Base-by-base conservation (phyloP, 2,329 filamentous ascomycete species). In the Aspergillus quadricinctus region DNA sequence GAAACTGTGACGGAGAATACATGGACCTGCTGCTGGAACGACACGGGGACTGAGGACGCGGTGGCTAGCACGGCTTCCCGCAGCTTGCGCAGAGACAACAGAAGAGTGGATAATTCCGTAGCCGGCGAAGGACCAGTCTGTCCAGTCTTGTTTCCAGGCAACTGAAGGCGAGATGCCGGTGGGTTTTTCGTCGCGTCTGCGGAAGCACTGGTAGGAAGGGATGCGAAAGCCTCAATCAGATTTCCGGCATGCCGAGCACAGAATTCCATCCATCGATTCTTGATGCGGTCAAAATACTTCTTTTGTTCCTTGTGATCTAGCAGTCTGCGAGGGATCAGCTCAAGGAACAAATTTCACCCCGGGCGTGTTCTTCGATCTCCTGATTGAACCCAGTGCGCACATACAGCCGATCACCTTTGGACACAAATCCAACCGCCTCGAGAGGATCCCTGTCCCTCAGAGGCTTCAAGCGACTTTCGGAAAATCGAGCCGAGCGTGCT, bases 1-100 rank as follows among this genome's bases (percentile, higher is more conserved):
- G 89, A 87, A 27, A 92, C 81, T 54, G 92, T 88, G 65, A 96
- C 90, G 66, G 90, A 91, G 79, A 97, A 97, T 60, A 96, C 85
- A 75, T 97, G 96, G 17, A 87, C 90, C 64, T 92, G 87, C n/a
- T 89, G 85, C 1, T 93, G 87, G 73, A 99, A 99, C 52, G 84
- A 80, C 69, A 96, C 89, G 37, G 81, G 78, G 21, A 92, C 85
- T 53, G 86, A 84, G 8, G 89, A 87, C 11, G 90, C 68, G n/a
- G 75, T 75, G 55, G 75, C 90, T 2, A 96, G 84, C 49, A 97
- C 87, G 25, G 88, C 92, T 77, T 99, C 94, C 55, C 94, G 86
- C 31, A 99, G 83, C 72, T 97, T 97, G 60, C 94, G 87, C 69
- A 97, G 87, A 3, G 93, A 90, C 66, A 89, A 83, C 53, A 97